Evolutionary conservation across 78 protist genomes (phyloP), one percentile per base, ranked within the genome.

Genomic region (Dictyostelium citrinum): DNA sequence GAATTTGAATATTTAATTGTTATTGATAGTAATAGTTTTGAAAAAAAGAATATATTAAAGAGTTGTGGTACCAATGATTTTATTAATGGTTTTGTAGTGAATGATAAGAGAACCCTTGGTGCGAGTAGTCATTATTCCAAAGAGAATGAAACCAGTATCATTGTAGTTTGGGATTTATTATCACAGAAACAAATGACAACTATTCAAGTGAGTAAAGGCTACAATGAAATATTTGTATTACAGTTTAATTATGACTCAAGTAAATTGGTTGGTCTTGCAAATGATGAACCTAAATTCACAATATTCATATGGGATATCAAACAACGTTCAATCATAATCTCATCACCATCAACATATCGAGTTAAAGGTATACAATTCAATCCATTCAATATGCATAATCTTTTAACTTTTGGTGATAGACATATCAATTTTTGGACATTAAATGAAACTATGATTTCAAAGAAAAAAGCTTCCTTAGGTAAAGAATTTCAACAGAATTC

Each of bases 351-450:
- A 8, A 77, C 82, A 0, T 77, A 45, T 77, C 29, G 33, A 1
- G 55, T 41, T 5, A 27, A 20, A 24, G 82, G 82, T 2, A 60
- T 41, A 27, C n/a, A 9, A 24, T 77, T 45, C 33, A 77, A 77
- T 77, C 58, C 68, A n/a, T 77, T 45, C 37, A 45, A 45, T 4
- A 77, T 33, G 9, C 29, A 45, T 46, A 45, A n/a, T 2, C 14
- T 77, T 1, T 24, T 45, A n/a, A 24, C 82, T 0, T 77, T 3
- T 33, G 82, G 82, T 77, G 67, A 45, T 4, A 41, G 55, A 77
- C 82, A 77, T 77, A 45, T 77, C 2, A 45, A 45, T 27, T 77
- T 77, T 46, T 77, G 82, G 82, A 77, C 82, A 46, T 2, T 77
- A 12, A 77, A 77, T 77, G 82, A 77, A 45, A 77, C 58, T 12